Evolutionary conservation across 805 yeast genomes (phyloP), one percentile per base, ranked within the genome.

Genomic region (Candida lessepsii): DNA sequence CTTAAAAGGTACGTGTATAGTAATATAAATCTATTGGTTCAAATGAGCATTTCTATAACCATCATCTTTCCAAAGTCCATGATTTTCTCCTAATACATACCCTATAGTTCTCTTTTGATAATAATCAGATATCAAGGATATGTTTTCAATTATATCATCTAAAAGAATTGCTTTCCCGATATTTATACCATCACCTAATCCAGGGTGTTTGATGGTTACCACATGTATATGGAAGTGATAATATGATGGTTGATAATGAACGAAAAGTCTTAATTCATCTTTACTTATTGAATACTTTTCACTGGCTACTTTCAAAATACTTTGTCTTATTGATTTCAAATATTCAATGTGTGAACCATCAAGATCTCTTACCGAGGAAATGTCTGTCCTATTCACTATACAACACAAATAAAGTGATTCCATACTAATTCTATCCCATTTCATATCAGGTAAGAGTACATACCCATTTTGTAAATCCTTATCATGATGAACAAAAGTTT

Each of bases 161-260:
- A 93, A 61, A 19, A 89, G 63, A 15, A 87, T 70, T 1, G 97
- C 96, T 52, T 84, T 85, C 2, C 98, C 98, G 2, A 74, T 76
- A 5, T 78, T 61, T 52, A 86, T 73, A 34, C 95, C 79, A 48
- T 75, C 73, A 33, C 88, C 80, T 40, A 83, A 52, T 1, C 93
- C 86, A 1, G 78, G 78, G 50, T 86, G 86, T 14, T 63, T 70
- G 5, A 85, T 70, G 52, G 86, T 83, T 14, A 88, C 96, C 13
- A 87, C 82, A 58, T 93, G 99, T 13, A 93, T 75, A 57, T 93
- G 99, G 69, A 93, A 83, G 55, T 93, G 98, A 56, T 93, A 93
- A 60, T 91, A 93, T 0, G 96, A 85, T 0, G 99, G 99, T 50
- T 90, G 98, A 60, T 93, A 86, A 66, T 93, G 99, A 35, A 93